phyloP scores from a whole-genome alignment of 1,284 basidiomycete species.

The Volvariella surrecta region DNA sequence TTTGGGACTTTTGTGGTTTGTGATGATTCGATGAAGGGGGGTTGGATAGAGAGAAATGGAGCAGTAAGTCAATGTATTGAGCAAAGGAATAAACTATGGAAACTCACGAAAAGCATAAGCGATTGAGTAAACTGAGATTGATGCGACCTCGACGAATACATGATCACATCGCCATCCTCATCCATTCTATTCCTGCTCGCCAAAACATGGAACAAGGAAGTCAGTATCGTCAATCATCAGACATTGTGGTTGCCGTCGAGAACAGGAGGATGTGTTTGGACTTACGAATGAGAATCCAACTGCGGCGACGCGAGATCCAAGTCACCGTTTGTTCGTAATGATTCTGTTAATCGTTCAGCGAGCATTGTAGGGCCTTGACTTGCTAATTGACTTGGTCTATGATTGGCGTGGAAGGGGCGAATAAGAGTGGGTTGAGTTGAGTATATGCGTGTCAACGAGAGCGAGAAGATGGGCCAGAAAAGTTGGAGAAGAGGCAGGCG shows the following conservation, averaged over 20 bases:
- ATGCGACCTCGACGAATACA: constrained; percentile 28
- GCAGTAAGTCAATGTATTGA: constrained; percentile 2
- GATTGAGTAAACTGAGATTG: constrained; percentile 55
- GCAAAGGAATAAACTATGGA: not conserved
- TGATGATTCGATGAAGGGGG: not conserved
- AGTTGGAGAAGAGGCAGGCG: too few species aligned
- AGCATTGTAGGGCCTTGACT: constrained; percentile 41
- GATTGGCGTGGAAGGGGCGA: not conserved
- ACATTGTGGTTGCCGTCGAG: too few species aligned
- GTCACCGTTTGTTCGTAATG: constrained; percentile 60
- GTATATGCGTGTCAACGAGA: too few species aligned
- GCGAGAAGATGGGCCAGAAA: too few species aligned
- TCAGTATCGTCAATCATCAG: too few species aligned
- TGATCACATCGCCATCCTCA: constrained; percentile 40
- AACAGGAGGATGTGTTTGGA: not conserved
- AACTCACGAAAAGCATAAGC: constrained; percentile 48
- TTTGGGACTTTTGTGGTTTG: constrained; percentile 50
- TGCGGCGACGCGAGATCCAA: constrained; percentile 57
- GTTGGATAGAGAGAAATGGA: constrained; percentile 1
- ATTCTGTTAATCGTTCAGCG: constrained; percentile 63
- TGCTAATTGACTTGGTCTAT: constrained; percentile 66
- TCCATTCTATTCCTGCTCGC: constrained; percentile 23
- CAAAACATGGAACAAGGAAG: too few species aligned
- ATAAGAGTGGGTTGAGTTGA: too few species aligned
- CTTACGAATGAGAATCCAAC: constrained; percentile 15